Conservation (phyloP, 2,329 filamentous ascomycete species). For the Acephala macrosclerotiorum region DNA sequence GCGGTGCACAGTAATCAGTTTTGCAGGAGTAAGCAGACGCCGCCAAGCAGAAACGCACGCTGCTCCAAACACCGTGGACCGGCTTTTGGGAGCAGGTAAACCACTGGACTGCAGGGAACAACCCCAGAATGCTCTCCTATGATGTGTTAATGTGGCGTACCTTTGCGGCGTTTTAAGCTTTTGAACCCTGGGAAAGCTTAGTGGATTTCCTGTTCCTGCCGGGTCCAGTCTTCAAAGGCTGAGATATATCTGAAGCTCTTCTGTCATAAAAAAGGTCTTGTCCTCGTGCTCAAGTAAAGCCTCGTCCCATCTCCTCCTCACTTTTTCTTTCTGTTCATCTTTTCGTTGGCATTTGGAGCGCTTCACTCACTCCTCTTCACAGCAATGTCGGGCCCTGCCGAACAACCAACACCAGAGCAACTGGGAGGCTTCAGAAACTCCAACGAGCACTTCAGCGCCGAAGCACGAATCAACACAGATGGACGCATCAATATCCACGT, state of each 20-base stretch:
- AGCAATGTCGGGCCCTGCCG: slow-evolving; percentile 6
- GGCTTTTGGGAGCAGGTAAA: not conserved
- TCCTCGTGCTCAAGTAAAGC: slow-evolving; percentile 7
- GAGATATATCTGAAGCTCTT: slow-evolving; percentile 4
- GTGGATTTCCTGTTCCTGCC: slow-evolving; percentile 3
- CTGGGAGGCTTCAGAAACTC: slow-evolving; percentile 25
- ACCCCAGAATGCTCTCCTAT: not conserved
- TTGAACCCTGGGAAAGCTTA: not conserved
- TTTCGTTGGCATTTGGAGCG: not conserved
- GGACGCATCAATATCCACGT: slow-evolving; percentile 36
- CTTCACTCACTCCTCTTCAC: not conserved
- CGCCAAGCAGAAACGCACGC: not conserved
- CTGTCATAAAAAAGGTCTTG: not conserved
- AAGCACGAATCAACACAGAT: slow-evolving; percentile 29
- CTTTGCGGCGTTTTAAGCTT: not conserved
- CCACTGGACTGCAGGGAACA: not conserved
- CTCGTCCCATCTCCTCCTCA: not conserved
- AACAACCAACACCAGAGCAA: not conserved
- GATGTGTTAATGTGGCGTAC: not conserved
- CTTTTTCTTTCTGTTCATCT: not conserved
- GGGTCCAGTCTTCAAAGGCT: slow-evolving; percentile 1
- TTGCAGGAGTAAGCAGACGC: slow-evolving; percentile 9
- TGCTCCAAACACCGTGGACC: not conserved
- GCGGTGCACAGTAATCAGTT: slow-evolving; percentile 4
- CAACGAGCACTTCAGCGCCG: slow-evolving; percentile 28